Evolutionary conservation across 2,329 filamentous ascomycete genomes (phyloP).

Genomic region (Beauveria asiatica): DNA sequence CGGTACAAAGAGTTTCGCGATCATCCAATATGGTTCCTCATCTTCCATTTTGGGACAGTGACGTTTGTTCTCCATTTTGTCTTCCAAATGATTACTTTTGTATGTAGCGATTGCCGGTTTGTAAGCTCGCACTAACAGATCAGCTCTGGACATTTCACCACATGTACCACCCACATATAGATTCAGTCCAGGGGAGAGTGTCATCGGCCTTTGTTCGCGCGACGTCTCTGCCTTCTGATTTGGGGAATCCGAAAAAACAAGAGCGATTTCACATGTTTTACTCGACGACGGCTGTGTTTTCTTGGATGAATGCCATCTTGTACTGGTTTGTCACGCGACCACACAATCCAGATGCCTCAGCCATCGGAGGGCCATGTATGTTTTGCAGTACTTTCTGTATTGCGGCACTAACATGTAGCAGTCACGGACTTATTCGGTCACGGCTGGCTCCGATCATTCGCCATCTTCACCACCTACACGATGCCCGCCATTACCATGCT

Average conservation of each 20-base stretch:
- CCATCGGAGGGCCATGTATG: constrained; percentile 13
- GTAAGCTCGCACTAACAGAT: neutral
- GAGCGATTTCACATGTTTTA: constrained; percentile 45
- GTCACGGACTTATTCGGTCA: constrained; percentile 41
- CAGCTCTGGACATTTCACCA: constrained; percentile 46
- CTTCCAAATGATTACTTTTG: constrained; percentile 39
- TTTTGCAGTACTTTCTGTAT: neutral
- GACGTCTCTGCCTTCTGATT: constrained; percentile 38
- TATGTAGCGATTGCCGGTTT: constrained; percentile 22
- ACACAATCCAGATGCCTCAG: constrained; percentile 17
- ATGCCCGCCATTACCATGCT: constrained; percentile 35
- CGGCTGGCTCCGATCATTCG: constrained; percentile 39
- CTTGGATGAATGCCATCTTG: constrained; percentile 41
- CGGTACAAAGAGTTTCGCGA: constrained; percentile 37
- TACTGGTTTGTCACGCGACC: constrained; percentile 38
- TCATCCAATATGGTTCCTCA: constrained; percentile 31
- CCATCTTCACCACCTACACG: constrained; percentile 37
- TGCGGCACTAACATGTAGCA: constrained; percentile 16
- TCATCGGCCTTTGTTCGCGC: constrained; percentile 27
- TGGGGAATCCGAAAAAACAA: constrained; percentile 31
- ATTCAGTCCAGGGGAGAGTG: constrained; percentile 23
- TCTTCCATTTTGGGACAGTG: constrained; percentile 43
- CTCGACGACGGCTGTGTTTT: constrained; percentile 35
- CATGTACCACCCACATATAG: constrained; percentile 34
- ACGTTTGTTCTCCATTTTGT: constrained; percentile 33